Conservation (phyloP, 139 green algal genomes). For the Micractinium conductrix region DNA sequence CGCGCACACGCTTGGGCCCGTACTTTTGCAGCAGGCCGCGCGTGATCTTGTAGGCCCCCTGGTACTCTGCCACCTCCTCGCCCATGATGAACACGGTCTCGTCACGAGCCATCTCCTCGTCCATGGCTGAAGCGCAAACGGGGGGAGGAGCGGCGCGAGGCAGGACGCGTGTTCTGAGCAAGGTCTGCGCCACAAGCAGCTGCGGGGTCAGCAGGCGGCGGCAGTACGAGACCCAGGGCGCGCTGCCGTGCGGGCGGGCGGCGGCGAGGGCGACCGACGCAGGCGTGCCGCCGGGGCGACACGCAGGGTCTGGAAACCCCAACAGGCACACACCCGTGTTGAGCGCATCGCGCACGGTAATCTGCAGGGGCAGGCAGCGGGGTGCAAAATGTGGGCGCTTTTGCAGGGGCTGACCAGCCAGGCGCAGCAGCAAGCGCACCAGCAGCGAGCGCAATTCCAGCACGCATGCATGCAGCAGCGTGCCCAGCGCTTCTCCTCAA, state of each 20-base stretch:
- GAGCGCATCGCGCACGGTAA: conserved; percentile 97
- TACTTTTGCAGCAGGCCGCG: conserved; percentile 95
- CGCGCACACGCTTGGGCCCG: conserved; percentile 89
- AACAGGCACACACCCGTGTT: conserved; percentile 76
- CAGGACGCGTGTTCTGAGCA: too few species aligned
- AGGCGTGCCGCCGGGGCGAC: too few species aligned
- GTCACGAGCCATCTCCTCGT: conserved; percentile 97
- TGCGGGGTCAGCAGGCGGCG: too few species aligned
- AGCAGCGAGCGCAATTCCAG: not conserved
- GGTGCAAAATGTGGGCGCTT: not conserved
- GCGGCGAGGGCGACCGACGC: too few species aligned
- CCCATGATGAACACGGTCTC: conserved; percentile 96
- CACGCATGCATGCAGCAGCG: not conserved
- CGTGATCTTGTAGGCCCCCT: conserved; percentile 99
- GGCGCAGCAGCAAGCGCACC: not conserved
- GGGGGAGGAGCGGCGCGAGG: too few species aligned
- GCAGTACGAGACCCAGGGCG: too few species aligned
- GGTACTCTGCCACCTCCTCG: conserved; percentile 98
- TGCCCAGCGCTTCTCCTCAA: too few species aligned
- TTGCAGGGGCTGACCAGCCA: too few species aligned
- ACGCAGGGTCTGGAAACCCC: too few species aligned
- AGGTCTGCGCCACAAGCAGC: too few species aligned
- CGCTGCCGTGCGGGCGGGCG: too few species aligned
- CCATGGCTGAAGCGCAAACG: conserved; percentile 87
- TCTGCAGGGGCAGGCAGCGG: conserved; percentile 52